Evolutionary conservation across 2,329 filamentous ascomycete species (phyloP).

Genomic region (Penicillium thymicola): DNA sequence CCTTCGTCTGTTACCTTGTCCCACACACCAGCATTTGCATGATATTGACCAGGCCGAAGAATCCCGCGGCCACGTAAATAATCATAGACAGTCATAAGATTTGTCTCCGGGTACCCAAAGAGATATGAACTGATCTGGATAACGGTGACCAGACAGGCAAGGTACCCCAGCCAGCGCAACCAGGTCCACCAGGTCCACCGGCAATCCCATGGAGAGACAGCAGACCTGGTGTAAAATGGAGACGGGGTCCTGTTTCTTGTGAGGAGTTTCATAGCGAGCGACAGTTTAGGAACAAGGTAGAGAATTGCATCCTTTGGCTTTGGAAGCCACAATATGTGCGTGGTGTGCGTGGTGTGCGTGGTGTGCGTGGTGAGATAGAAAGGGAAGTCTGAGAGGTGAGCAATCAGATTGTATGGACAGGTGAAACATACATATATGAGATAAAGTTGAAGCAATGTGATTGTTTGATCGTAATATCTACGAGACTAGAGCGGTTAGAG

Average conservation of each 20-base stretch:
- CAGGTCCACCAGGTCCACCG: constrained; percentile 6
- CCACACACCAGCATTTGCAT: neutral
- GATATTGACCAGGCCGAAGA: constrained; percentile 22
- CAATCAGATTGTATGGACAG: neutral
- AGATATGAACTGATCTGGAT: constrained; percentile 11
- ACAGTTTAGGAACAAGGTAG: neutral
- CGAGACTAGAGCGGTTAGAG: neutral
- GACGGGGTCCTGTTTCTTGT: neutral
- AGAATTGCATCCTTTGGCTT: constrained; percentile 1
- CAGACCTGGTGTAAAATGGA: constrained; percentile 1
- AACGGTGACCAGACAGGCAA: constrained; percentile 9
- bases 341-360: neutral
- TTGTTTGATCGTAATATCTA: neutral
- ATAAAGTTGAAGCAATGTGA: neutral
- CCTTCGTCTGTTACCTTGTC: neutral
- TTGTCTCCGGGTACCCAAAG: constrained; percentile 4
- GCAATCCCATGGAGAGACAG: neutral
- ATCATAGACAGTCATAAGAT: neutral
- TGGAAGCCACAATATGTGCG: neutral
- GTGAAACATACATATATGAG: neutral
- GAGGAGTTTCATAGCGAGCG: neutral
- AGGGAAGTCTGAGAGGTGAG: neutral
- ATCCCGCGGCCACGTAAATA: neutral
- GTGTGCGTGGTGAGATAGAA: neutral
- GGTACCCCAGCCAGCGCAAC: constrained; percentile 13